Conservation (phyloP, 2,329 filamentous ascomycete genomes). For the Paraphoma sp. region DNA sequence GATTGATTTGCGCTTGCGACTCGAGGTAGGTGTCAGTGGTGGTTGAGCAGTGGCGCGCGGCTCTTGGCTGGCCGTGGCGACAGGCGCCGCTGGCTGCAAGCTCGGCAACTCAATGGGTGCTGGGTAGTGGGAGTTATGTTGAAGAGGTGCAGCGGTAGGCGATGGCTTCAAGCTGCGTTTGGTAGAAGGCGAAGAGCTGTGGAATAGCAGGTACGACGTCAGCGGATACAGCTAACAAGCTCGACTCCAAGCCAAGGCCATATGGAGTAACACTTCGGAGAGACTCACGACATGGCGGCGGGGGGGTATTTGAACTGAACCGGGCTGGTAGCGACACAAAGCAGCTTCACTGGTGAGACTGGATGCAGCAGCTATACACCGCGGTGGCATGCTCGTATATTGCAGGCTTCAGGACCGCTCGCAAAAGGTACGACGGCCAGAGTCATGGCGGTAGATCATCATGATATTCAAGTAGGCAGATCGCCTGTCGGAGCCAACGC, state of each 20-base stretch:
- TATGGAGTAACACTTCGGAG: constrained; percentile 21
- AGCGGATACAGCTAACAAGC: constrained; percentile 27
- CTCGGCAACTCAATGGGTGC: constrained; percentile 33
- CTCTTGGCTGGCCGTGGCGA: constrained; percentile 32
- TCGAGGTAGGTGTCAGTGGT: constrained; percentile 28
- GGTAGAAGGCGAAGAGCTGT: constrained; percentile 51
- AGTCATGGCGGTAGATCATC: constrained; percentile 44
- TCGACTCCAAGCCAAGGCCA: constrained; percentile 10
- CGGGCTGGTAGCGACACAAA: constrained; percentile 29
- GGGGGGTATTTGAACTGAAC: constrained; percentile 25
- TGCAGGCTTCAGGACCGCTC: constrained; percentile 33
- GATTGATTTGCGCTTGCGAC: constrained; percentile 45
- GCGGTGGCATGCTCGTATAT: constrained; percentile 45
- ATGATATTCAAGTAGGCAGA: constrained; percentile 48
- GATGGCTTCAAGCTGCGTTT: constrained; percentile 54
- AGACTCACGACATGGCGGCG: constrained; percentile 49
- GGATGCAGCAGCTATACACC: constrained; percentile 29
- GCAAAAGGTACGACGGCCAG: constrained; percentile 40
- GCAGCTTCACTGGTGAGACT: constrained; percentile 38
- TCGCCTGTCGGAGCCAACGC: constrained; percentile 40
- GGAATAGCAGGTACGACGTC: constrained; percentile 33
- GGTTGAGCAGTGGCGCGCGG: constrained; percentile 26
- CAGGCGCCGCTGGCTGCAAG: constrained; percentile 35
- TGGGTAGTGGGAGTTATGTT: constrained; percentile 27
- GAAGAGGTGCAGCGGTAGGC: constrained; percentile 44